phyloP scores from a whole-genome alignment of 2,329 filamentous ascomycete genomes.

The Trichoderma sp. region DNA sequence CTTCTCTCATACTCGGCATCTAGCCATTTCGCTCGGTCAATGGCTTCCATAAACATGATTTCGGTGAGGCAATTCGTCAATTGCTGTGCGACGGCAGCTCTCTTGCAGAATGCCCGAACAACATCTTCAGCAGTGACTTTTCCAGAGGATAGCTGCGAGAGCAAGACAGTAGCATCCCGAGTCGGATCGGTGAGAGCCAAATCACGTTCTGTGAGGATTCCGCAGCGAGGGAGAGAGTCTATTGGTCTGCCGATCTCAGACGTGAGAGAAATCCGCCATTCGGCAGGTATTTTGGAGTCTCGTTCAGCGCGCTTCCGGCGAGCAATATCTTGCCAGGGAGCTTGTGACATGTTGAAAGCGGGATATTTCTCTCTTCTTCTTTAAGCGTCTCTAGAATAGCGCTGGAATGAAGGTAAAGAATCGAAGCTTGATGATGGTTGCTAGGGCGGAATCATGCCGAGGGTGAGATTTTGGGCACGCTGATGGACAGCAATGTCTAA shows the following conservation, averaged over 20 bases:
- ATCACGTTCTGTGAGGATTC: background rate
- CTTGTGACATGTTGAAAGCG: background rate
- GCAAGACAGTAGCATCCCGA: background rate
- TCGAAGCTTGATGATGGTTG: background rate
- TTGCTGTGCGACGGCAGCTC: slow-evolving; percentile 4
- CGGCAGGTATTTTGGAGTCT: background rate
- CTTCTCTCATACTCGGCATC: background rate
- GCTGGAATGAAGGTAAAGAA: background rate
- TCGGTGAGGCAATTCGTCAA: background rate
- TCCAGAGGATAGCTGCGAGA: background rate
- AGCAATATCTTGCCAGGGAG: background rate
- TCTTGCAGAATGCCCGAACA: background rate
- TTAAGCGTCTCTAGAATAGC: background rate
- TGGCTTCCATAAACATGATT: slow-evolving; percentile 8
- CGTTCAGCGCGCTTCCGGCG: slow-evolving; percentile 1
- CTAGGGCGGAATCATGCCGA: background rate
- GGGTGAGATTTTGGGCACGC: background rate
- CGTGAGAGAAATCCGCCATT: background rate
- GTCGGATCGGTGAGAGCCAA: background rate
- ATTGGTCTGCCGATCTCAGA: background rate
- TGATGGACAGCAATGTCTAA: background rate
- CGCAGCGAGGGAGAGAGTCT: background rate
- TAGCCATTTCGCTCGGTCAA: background rate
- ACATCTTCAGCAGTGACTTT: background rate
- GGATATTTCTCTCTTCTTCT: background rate